A percentile compares a stretch with the other conserved stretches of the same genome.
phyloP scores from a whole-genome alignment of 495 filamentous ascomycete species.

The Evansstolkia leycettana region DNA sequence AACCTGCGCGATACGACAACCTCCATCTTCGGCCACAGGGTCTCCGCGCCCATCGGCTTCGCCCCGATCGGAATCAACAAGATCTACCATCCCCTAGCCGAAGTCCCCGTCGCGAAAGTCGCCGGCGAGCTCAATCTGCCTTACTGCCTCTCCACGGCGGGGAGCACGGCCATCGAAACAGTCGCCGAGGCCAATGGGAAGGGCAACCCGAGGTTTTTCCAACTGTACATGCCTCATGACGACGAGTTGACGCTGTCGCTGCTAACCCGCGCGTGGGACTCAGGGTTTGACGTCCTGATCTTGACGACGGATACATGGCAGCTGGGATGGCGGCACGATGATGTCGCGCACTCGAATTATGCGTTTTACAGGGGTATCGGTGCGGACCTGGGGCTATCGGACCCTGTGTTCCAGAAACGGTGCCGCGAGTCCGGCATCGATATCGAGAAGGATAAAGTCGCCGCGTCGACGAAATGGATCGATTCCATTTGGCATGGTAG shows the following conservation, averaged over 20 bases:
- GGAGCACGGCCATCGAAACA: constrained; percentile 43
- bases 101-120: constrained; percentile 45
- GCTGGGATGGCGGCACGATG: constrained; percentile 53
- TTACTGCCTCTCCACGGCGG: constrained; percentile 48
- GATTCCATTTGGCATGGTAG: constrained; percentile 54
- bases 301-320: constrained; percentile 56
- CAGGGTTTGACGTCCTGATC: constrained; percentile 46
- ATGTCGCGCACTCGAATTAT: constrained; percentile 45
- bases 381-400: constrained; percentile 43
- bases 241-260: constrained; percentile 45
- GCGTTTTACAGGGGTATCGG: constrained; percentile 49
- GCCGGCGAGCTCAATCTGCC: constrained; percentile 43
- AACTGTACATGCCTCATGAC: constrained; percentile 55
- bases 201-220: constrained; percentile 40
- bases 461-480: constrained; percentile 47
- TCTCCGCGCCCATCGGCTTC: constrained; percentile 49
- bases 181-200: constrained; percentile 44
- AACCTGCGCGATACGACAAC: constrained; percentile 44
- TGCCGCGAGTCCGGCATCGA: constrained; percentile 40
- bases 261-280: constrained; percentile 37
- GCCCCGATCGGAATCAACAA: constrained; percentile 56
- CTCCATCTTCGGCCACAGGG: constrained; percentile 48
- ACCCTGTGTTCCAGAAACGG: constrained; percentile 45
- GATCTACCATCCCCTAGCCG: constrained; percentile 47
- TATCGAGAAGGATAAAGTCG: constrained; percentile 33